Conservation (phyloP, 2,329 filamentous ascomycete genomes). For the Davidsoniella australis region DNA sequence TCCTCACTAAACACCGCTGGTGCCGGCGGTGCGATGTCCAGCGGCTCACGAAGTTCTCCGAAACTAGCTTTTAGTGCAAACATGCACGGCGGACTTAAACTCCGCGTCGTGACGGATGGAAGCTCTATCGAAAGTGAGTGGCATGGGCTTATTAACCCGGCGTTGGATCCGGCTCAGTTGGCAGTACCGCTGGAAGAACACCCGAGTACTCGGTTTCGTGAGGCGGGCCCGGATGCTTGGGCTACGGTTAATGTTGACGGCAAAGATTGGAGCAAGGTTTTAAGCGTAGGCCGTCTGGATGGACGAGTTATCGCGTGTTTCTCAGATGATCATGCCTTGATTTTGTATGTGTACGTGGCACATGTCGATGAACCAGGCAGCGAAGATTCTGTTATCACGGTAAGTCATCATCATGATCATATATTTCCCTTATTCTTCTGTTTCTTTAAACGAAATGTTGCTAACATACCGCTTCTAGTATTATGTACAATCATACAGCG, state of each 20-base stretch:
- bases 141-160: conserved; percentile 72
- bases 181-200: conserved; percentile 58
- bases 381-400: conserved; percentile 61
- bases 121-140: conserved; percentile 75
- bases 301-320: conserved; percentile 89
- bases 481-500: conserved; percentile 27
- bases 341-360: conserved; percentile 67
- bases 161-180: conserved; percentile 64
- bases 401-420: conserved; percentile 25
- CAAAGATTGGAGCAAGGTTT: conserved; percentile 83
- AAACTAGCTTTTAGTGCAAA: conserved; percentile 81
- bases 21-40: conserved; percentile 15
- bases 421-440: not conserved
- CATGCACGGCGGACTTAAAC: conserved; percentile 73
- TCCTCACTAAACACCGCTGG: conserved; percentile 2
- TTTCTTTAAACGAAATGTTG: not conserved
- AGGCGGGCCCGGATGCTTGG: conserved; percentile 67
- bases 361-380: conserved; percentile 47
- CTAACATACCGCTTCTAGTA: conserved; percentile 18
- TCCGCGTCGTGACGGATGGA: conserved; percentile 68
- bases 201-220: conserved; percentile 63
- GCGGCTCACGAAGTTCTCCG: conserved; percentile 24
- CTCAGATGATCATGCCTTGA: conserved; percentile 60
- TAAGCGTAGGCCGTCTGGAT: conserved; percentile 78
- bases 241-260: conserved; percentile 82